A percentile compares a stretch with the other conserved stretches of the same genome.
Evolutionary conservation across 176 grass and related monocot species (phyloP).

Genomic region (Themeda triandra): DNA sequence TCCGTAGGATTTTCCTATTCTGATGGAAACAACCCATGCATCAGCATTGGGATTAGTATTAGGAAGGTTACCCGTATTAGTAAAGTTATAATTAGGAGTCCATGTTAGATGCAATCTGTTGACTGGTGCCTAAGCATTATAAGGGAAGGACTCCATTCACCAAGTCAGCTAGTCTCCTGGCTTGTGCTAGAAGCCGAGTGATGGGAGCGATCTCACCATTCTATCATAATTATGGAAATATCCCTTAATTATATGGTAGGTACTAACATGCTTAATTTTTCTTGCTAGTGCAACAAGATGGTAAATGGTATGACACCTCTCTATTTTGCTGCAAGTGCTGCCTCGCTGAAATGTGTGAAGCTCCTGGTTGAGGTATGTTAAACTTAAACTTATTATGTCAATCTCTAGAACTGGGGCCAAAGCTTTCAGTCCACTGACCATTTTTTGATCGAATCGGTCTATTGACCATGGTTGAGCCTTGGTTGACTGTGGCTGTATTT

Average conservation of each 20-base stretch:
- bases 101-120: not conserved
- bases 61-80: not conserved
- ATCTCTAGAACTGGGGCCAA: not conserved
- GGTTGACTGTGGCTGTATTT: not conserved
- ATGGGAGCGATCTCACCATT: not conserved
- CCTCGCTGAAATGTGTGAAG: not conserved
- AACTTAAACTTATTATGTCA: not conserved
- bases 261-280: not conserved
- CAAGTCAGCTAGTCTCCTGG: too few relatives aligned
- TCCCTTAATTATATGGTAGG: not conserved
- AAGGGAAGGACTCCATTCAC: not conserved
- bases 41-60: not conserved
- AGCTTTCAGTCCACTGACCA: not conserved
- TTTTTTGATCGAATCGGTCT: not conserved
- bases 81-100: not conserved
- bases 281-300: conserved; percentile 21
- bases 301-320: conserved; percentile 32
- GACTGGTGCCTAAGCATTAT: too few relatives aligned
- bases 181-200: too few relatives aligned
- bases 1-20: not conserved
- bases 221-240: not conserved
- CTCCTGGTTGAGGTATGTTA: conserved; percentile 32
- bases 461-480: not conserved
- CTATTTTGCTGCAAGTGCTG: conserved; percentile 22
- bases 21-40: not conserved